A percentile compares a stretch with the other conserved stretches of the same genome.
These are phyloP conservation scores for Aphanomyces invadans DNA, from an alignment of 352 stramenopile genomes.

Conservation along the genomic window DNA sequence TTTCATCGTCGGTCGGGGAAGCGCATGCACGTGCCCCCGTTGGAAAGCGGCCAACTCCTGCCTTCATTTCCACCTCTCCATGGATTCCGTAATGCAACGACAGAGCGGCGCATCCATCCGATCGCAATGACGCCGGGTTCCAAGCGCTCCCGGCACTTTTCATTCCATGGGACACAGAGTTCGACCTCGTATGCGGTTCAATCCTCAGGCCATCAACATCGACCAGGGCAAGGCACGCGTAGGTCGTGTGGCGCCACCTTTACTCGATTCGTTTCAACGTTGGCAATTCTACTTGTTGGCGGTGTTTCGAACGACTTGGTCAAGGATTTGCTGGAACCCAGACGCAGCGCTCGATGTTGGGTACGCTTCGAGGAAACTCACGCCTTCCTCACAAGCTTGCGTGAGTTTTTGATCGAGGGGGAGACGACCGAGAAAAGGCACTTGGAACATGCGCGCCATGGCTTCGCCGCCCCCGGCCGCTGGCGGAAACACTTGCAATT, in stretches of 20 bases:
- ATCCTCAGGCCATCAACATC: too few species aligned
- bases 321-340: conserved; percentile 65
- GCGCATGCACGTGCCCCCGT: too few species aligned
- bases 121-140: too few species aligned
- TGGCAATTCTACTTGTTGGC: conserved; percentile 10
- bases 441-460: conserved; percentile 94
- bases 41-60: too few species aligned
- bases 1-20: conserved; percentile 57
- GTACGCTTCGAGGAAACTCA: conserved; percentile 89
- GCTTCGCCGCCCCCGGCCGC: conserved; percentile 78
- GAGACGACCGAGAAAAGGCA: conserved; percentile 95
- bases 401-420: conserved; percentile 97
- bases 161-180: too few species aligned
- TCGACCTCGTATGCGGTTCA: too few species aligned
- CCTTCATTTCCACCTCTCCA: too few species aligned
- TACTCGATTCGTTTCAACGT: not conserved
- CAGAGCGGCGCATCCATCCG: too few species aligned
- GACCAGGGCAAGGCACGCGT: too few species aligned
- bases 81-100: too few species aligned
- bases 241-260: too few species aligned
- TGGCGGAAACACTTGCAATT: conserved; percentile 89
- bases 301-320: conserved; percentile 25
- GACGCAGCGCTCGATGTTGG: conserved; percentile 58
- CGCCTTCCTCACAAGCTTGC: conserved; percentile 92
- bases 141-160: too few species aligned